phyloP scores from a whole-genome alignment of 257 asterid genomes.

The Rehmannia glutinosa region DNA sequence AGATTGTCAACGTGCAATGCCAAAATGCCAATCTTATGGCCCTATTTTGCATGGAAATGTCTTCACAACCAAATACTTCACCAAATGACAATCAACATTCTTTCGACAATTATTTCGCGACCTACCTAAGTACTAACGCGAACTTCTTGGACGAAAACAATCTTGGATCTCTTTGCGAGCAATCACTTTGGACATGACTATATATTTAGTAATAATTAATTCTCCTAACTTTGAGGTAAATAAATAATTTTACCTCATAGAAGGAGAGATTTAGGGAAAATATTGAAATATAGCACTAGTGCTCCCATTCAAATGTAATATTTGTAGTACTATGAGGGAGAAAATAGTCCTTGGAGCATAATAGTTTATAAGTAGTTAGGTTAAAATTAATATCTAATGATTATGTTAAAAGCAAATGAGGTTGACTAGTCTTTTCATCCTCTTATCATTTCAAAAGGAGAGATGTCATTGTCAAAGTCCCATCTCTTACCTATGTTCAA shows the following conservation, averaged over 20 bases:
- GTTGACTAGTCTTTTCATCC: constrained; percentile 32
- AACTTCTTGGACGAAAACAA: constrained; percentile 39
- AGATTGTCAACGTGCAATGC: constrained; percentile 59
- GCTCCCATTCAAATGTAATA: constrained; percentile 10
- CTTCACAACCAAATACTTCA: constrained; percentile 10
- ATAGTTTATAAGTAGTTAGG: neutral
- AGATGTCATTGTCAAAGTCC: constrained; percentile 25
- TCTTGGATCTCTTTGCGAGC: constrained; percentile 39
- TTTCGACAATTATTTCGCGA: constrained; percentile 19
- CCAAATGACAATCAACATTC: constrained; percentile 26
- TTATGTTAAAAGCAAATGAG: constrained; percentile 27
- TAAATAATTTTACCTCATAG: too few relatives aligned
- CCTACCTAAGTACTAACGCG: constrained; percentile 28
- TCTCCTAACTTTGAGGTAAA: too few relatives aligned
- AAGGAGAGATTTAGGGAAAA: too few relatives aligned
- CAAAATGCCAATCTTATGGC: constrained; percentile 73
- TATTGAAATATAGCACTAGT: neutral
- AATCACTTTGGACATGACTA: constrained; percentile 43
- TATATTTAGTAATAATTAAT: too few relatives aligned
- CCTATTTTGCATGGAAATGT: constrained; percentile 53
- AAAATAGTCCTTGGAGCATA: neutral
- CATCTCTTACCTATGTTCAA: constrained; percentile 25
- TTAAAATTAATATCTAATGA: constrained; percentile 14
- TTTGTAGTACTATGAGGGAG: neutral
- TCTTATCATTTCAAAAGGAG: constrained; percentile 25